Base-by-base conservation (phyloP, 1,284 basidiomycete species). In the Sanghuangporus baumii region DNA sequence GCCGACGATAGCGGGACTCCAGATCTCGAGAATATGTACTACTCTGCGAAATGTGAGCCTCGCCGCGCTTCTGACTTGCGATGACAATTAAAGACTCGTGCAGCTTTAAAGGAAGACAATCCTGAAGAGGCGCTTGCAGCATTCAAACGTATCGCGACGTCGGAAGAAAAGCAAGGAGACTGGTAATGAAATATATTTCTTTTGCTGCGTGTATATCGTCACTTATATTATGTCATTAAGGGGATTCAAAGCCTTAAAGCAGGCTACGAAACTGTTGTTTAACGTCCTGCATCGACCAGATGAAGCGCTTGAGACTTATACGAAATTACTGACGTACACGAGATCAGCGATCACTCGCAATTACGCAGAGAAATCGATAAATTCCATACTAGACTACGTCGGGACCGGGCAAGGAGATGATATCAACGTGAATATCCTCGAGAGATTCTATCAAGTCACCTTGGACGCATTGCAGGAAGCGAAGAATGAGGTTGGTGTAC, bases 1-100 rank as follows among this genome's bases (percentile, higher is more conserved):
- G 94, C 82, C 20, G 84, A 88, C 59, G 89, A 88, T 65, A 82
- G 87, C 9, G 92, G 84, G 47, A 91, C 86, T 63, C 92, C 89
- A n/a, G 96, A 98, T 74, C 87, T 98, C 52, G 97, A 99, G 80
- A 99, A 99, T 72, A 87, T 95, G 83, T 99, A 99, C 78, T 99
- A 99, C 76, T 91, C 89, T 58, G 97, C 97, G 11, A 99, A 99
- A 74, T 87, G 94, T 96, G 68, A 65, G 87, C 51, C 31, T 58
- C 55, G 6, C 20, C 8, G 16, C 26, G 55, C 57, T 62, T 26
- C 46, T 11, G 26, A 12, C 57, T 23, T 2, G 36, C 37, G 16
- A 47, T 20, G 16, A 46, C 18, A 59, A 61, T 31, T 43, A 20
- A 26, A 63, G 38, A n/a, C 58, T 60, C 41, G 46, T 61, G 54